phyloP scores from a whole-genome alignment of 345 rosid species.

The Citrus mangshanensis region DNA sequence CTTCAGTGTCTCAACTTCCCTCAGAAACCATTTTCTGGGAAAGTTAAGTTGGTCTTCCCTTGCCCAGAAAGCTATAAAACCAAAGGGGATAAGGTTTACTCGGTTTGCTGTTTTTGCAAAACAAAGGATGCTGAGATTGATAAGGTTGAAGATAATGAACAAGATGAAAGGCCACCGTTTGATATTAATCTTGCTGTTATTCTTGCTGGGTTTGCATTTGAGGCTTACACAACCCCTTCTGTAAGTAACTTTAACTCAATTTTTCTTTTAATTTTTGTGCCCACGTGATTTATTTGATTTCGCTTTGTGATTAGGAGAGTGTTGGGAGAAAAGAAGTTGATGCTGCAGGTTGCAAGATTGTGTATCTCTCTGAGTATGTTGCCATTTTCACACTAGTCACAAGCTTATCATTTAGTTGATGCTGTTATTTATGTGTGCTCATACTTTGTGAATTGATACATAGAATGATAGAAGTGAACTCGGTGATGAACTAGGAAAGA shows the following conservation, averaged over 20 bases:
- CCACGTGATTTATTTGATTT: background rate
- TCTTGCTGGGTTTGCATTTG: slow-evolving; percentile 97
- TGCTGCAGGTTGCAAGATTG: slow-evolving; percentile 76
- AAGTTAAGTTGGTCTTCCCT: slow-evolving; percentile 14
- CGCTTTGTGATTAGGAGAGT: slow-evolving; percentile 44
- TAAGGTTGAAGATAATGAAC: slow-evolving; percentile 21
- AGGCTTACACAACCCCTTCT: slow-evolving; percentile 72
- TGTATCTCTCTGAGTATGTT: slow-evolving; percentile 84
- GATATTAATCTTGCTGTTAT: slow-evolving; percentile 91
- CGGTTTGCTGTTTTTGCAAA: slow-evolving; percentile 34
- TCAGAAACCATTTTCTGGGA: slow-evolving; percentile 28
- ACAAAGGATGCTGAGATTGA: slow-evolving; percentile 32
- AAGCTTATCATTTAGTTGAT: background rate
- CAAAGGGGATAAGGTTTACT: slow-evolving; percentile 15
- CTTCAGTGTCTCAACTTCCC: slow-evolving; percentile 18
- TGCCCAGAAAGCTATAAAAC: slow-evolving; percentile 12
- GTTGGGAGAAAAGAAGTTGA: slow-evolving; percentile 69
- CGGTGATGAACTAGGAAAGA: background rate
- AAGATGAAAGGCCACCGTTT: slow-evolving; percentile 59
- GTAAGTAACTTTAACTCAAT: slow-evolving; percentile 24
- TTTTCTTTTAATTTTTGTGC: background rate
- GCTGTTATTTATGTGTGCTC: background rate
- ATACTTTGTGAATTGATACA: background rate
- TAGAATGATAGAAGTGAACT: background rate
- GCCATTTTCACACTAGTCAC: background rate